These are phyloP conservation scores for Trichoderma aggressivum DNA, from an alignment of 2,329 filamentous ascomycete genomes.

Conservation along the genomic window DNA sequence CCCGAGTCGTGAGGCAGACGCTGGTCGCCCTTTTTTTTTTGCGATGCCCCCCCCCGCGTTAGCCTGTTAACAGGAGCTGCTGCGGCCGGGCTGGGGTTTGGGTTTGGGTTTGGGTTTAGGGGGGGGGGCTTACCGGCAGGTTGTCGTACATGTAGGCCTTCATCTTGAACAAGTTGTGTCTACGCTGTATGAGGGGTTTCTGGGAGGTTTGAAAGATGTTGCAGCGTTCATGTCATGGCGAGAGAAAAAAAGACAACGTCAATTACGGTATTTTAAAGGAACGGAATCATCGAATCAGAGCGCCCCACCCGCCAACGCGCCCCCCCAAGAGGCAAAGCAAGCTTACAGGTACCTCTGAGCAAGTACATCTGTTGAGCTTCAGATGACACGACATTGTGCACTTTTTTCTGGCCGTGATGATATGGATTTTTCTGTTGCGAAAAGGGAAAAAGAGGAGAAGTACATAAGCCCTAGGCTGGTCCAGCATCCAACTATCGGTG, in stretches of 20 bases:
- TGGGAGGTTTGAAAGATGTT: not conserved
- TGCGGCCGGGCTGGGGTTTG: too few relatives aligned
- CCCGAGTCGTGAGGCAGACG: conserved; percentile 86
- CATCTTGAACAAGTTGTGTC: conserved; percentile 41
- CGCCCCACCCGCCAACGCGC: not conserved
- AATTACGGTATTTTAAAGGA: not conserved
- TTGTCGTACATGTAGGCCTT: conserved; percentile 59
- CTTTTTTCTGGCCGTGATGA: not conserved
- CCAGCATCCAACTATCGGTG: not conserved
- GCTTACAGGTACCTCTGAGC: not conserved
- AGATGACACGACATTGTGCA: not conserved
- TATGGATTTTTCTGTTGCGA: not conserved
- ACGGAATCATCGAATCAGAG: not conserved
- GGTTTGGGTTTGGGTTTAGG: too few relatives aligned
- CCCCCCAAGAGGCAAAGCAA: not conserved
- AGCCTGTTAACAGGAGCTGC: too few relatives aligned
- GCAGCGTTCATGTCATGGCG: not conserved
- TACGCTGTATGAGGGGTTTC: conserved; percentile 6
- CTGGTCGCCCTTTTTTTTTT: conserved; percentile 73
- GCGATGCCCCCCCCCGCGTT: conserved; percentile 4
- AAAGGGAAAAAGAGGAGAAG: not conserved
- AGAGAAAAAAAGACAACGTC: not conserved
- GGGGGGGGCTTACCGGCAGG: conserved; percentile 48
- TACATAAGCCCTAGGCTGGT: not conserved
- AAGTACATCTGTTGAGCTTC: not conserved